Evolutionary conservation across 805 yeast species (phyloP), one percentile per base, ranked within the genome.

Genomic region (Hanseniaspora clermontiae): DNA sequence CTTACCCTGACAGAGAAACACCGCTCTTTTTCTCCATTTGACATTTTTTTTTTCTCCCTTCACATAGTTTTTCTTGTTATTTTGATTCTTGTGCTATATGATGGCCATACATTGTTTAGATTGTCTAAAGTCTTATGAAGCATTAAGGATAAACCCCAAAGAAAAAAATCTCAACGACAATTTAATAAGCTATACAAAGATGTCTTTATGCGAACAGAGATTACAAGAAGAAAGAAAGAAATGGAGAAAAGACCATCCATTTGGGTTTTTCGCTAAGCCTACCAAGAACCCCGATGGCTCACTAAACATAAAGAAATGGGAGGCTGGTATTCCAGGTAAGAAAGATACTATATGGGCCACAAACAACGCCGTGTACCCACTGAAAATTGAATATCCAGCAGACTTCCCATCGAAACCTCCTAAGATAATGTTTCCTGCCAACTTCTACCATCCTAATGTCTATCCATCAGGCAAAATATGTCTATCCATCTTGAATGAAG

Each of bases 181-280:
- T 37, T 32, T 36, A 48, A 17, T 15, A 48, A 2, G 7, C 10
- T 32, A 32, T 32, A 32, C 36, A 32, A 32, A 24, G 9, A 53
- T 53, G 57, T 70, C 85, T 58, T 77, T 88, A 59, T 83, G 95
- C 68, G 74, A 82, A 61, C 87, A 81, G 58, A 80, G 98, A 63
- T 78, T 91, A 43, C 97, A 90, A 66, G 95, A 89, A 69, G 98
- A 91, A 68, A 73, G 98, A 69, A 91, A 90, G 71, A 88, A 85
- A 68, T 93, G 99, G 99, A 81, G 99, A 63, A 91, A 88, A 68
- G 96, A 89, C 68, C 99, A 93, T 67, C 99, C 99, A 0, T 93
- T 90, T 70, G 97, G 97, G 8, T 93, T 93, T 70, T 90, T 72
- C 62, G 99, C 99, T 40, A 87, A 87, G 65, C 99, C 99, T 14